Conservation (phyloP, 805 yeast species). For the Candida khao-thaluensis region DNA sequence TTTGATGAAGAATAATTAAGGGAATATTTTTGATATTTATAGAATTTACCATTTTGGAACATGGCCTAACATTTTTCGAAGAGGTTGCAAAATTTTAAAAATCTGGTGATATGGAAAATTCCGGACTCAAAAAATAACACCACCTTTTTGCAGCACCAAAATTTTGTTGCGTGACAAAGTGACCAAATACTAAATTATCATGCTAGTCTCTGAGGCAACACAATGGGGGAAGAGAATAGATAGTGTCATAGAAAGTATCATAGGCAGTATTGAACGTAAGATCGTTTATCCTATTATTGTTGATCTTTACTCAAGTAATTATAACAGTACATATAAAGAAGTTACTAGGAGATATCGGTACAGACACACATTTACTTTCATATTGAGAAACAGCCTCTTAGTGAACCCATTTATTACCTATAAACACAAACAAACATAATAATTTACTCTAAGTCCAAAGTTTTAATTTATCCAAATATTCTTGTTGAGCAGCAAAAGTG, state of each 20-base stretch:
- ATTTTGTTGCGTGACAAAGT: slow-evolving; percentile 4
- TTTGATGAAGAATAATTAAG: slow-evolving; percentile 2
- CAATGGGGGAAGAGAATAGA: too few species aligned
- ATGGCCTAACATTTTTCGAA: neutral
- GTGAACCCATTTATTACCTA: slow-evolving; percentile 6
- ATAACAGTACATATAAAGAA: too few species aligned
- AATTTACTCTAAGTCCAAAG: slow-evolving; percentile 5
- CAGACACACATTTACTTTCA: too few species aligned
- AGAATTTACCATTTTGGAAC: neutral
- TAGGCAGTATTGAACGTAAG: too few species aligned
- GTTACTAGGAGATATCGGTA: too few species aligned
- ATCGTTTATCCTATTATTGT: too few species aligned
- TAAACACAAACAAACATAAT: slow-evolving; percentile 2
- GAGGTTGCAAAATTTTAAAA: slow-evolving; percentile 10
- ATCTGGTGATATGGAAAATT: slow-evolving; percentile 12
- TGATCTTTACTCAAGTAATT: too few species aligned
- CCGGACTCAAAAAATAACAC: slow-evolving; percentile 10
- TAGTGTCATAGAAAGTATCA: too few species aligned
- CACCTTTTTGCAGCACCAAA: slow-evolving; percentile 7
- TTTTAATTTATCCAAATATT: slow-evolving; percentile 36
- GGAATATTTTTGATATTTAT: slow-evolving; percentile 2
- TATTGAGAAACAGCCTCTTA: too few species aligned
- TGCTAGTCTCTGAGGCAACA: too few species aligned
- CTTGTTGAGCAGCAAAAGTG: slow-evolving; percentile 53
- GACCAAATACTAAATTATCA: too few species aligned